Evolutionary conservation across 1,284 basidiomycete genomes (phyloP).

Genomic region (Leccinum subspadiceum): DNA sequence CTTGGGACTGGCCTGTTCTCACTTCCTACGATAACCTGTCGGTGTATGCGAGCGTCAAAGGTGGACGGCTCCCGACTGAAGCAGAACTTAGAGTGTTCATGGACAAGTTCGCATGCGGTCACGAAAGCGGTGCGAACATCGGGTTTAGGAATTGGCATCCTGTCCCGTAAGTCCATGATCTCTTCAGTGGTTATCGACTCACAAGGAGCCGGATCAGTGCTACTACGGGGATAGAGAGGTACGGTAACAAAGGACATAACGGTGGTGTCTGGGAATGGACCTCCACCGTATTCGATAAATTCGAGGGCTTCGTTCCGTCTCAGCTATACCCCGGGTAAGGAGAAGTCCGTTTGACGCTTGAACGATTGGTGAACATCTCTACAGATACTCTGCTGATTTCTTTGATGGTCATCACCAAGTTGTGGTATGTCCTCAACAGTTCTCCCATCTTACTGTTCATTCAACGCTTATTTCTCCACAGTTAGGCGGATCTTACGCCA

Average conservation of each 20-base stretch:
- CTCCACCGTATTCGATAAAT: too few species aligned
- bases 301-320: too few species aligned
- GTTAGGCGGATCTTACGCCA: constrained; percentile 91
- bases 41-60: constrained; percentile 78
- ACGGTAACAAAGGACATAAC: constrained; percentile 50
- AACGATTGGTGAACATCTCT: too few species aligned
- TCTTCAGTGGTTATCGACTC: neutral
- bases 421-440: constrained; percentile 49
- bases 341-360: too few species aligned
- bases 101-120: constrained; percentile 67
- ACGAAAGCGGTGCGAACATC: constrained; percentile 74
- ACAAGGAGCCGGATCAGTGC: constrained; percentile 42
- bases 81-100: constrained; percentile 81
- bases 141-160: constrained; percentile 95
- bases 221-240: constrained; percentile 52
- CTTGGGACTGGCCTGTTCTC: constrained; percentile 84
- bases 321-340: too few species aligned
- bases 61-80: constrained; percentile 90
- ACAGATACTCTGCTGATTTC: constrained; percentile 85
- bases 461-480: constrained; percentile 33
- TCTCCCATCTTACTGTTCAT: neutral
- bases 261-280: constrained; percentile 89
- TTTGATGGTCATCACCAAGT: constrained; percentile 84
- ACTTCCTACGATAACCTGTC: constrained; percentile 80
- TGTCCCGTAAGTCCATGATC: constrained; percentile 61